A percentile compares a stretch with the other conserved stretches of the same genome.
Evolutionary conservation across 2,329 filamentous ascomycete genomes (phyloP).

Genomic region (Scedosporium aurantiacum): DNA sequence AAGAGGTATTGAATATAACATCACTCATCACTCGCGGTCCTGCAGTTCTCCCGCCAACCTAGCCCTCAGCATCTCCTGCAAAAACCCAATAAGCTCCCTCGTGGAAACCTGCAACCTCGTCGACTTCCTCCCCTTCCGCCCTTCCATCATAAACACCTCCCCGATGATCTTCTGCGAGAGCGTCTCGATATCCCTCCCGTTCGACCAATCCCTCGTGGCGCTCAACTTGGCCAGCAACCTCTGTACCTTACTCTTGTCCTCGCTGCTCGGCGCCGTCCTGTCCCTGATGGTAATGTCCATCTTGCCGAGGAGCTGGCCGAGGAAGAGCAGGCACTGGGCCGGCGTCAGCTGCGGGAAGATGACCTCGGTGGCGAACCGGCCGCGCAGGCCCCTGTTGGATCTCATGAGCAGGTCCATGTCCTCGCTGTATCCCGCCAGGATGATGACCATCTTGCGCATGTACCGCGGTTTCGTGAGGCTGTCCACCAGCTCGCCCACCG

Average conservation of each 20-base stretch:
- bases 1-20: too few species aligned
- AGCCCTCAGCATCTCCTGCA: background rate
- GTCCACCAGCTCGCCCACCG: conserved; percentile 43
- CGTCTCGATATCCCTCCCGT: conserved; percentile 49
- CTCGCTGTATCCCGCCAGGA: conserved; percentile 56
- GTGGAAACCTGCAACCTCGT: background rate
- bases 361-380: conserved; percentile 52
- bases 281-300: conserved; percentile 19
- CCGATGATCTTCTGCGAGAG: conserved; percentile 39
- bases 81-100: background rate
- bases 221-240: conserved; percentile 28
- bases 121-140: conserved; percentile 17
- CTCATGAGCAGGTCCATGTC: conserved; percentile 55
- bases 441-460: conserved; percentile 49
- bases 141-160: conserved; percentile 22
- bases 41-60: background rate
- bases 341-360: conserved; percentile 38
- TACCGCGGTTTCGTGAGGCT: conserved; percentile 45
- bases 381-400: conserved; percentile 51
- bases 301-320: conserved; percentile 27
- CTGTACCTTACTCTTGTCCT: conserved; percentile 9
- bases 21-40: background rate
- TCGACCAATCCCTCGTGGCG: conserved; percentile 43
- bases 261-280: conserved; percentile 7
- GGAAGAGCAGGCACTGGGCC: conserved; percentile 23